Conservation (phyloP, 768 basidiomycete genomes). For the Bullera alba region DNA sequence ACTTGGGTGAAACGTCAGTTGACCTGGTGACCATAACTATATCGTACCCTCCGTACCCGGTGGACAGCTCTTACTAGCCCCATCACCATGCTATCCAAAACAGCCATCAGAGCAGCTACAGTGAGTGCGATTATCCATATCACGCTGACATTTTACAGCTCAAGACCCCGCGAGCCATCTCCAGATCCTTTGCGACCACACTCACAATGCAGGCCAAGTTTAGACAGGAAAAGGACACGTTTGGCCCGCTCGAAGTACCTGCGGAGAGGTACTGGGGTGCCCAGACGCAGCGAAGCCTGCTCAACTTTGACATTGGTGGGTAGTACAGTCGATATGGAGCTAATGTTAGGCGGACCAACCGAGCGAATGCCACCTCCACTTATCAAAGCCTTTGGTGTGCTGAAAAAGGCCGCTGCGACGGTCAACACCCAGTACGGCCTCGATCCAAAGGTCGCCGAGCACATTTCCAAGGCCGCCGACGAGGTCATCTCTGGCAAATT, state of each 20-base stretch:
- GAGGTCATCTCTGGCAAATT: slow-evolving; percentile 96
- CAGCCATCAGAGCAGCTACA: slow-evolving; percentile 26
- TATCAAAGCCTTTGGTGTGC: slow-evolving; percentile 93
- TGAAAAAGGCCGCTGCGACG: slow-evolving; percentile 92
- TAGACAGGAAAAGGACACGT: slow-evolving; percentile 85
- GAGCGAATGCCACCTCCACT: slow-evolving; percentile 91
- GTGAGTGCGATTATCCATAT: too few species aligned
- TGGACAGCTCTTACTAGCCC: too few species aligned
- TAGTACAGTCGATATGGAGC: background rate
- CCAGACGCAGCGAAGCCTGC: slow-evolving; percentile 92
- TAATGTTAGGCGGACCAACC: slow-evolving; percentile 58
- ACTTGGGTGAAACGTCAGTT: too few species aligned
- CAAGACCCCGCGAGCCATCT: slow-evolving; percentile 6
- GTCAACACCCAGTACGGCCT: slow-evolving; percentile 87
- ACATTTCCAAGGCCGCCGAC: slow-evolving; percentile 88
- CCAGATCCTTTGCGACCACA: slow-evolving; percentile 13
- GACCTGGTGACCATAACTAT: too few species aligned
- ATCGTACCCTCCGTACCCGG: too few species aligned
- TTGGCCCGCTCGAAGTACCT: slow-evolving; percentile 87
- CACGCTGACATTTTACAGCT: slow-evolving; percentile 13
- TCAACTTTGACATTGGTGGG: slow-evolving; percentile 93
- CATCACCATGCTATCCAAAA: slow-evolving; percentile 24
- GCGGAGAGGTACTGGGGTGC: slow-evolving; percentile 92
- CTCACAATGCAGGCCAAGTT: slow-evolving; percentile 42
- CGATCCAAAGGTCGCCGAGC: slow-evolving; percentile 75